A percentile compares a stretch with the other conserved stretches of the same genome.
phyloP scores from a whole-genome alignment of 306 rosid genomes.

The Notholithocarpus densiflorus region DNA sequence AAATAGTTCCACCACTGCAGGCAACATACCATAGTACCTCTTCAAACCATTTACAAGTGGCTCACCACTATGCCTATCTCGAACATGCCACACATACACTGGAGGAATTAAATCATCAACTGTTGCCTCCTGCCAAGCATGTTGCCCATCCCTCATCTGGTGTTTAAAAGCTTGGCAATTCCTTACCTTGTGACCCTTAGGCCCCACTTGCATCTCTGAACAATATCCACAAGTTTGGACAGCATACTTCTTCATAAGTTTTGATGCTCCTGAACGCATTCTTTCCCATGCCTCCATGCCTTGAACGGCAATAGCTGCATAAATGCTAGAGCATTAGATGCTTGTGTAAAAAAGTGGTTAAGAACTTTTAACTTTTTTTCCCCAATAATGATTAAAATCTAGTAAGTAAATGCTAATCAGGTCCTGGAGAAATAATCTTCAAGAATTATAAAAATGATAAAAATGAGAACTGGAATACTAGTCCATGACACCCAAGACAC shows the following conservation, averaged over 20 bases:
- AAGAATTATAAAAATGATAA: background rate
- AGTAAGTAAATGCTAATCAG: background rate
- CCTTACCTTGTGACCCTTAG: conserved; percentile 67
- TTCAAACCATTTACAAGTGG: conserved; percentile 52
- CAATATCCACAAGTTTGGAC: conserved; percentile 78
- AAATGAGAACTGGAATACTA: background rate
- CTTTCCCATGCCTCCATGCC: conserved; percentile 72
- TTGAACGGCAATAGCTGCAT: conserved; percentile 44
- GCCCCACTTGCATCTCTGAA: conserved; percentile 75
- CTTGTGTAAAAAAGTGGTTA: background rate
- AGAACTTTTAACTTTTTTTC: background rate
- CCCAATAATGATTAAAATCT: background rate
- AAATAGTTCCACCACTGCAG: conserved; percentile 74
- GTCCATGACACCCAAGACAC: background rate
- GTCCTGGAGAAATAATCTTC: background rate
- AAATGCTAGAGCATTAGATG: background rate
- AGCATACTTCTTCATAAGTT: conserved; percentile 52
- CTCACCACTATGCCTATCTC: conserved; percentile 29
- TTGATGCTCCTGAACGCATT: conserved; percentile 48
- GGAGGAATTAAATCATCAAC: conserved; percentile 55
- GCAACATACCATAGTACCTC: conserved; percentile 62
- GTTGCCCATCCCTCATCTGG: conserved; percentile 87
- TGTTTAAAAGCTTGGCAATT: conserved; percentile 71
- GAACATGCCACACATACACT: conserved; percentile 61
- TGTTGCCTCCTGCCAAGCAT: conserved; percentile 75